Evolutionary conservation across 352 stramenopile genomes (phyloP).

Genomic region (Peronosclerospora sorghi): DNA sequence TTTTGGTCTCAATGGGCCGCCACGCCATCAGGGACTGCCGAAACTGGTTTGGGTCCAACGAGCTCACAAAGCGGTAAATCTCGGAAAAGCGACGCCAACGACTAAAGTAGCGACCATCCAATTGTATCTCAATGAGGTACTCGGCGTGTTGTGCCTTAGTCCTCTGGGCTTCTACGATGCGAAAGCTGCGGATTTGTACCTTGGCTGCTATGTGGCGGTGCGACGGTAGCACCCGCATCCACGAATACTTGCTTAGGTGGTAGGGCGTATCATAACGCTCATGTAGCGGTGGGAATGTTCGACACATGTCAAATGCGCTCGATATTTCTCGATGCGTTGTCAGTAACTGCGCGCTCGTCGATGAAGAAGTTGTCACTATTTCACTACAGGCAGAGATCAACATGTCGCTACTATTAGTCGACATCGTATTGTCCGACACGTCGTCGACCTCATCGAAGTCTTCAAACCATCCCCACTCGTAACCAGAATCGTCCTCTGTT

Average conservation of each 20-base stretch:
- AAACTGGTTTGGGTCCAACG: conserved; percentile 45
- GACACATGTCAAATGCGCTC: conserved; percentile 59
- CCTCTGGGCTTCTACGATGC: conserved; percentile 47
- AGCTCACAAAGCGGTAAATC: conserved; percentile 50
- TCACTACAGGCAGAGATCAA: conserved; percentile 22
- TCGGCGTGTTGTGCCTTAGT: conserved; percentile 57
- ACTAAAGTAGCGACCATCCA: conserved; percentile 64
- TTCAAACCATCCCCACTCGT: conserved; percentile 78
- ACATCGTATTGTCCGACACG: conserved; percentile 11
- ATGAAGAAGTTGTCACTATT: conserved; percentile 20
- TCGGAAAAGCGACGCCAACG: conserved; percentile 68
- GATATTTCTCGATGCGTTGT: conserved; percentile 52
- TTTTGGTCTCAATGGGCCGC: conserved; percentile 40
- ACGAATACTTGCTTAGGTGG: conserved; percentile 44
- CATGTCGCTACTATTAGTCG: conserved; percentile 8
- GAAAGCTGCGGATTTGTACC: conserved; percentile 75
- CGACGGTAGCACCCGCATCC: conserved; percentile 52
- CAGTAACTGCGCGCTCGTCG: conserved; percentile 8
- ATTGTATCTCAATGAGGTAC: conserved; percentile 69
- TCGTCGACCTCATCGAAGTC: conserved; percentile 60
- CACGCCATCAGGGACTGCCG: conserved; percentile 42
- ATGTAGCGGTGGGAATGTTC: conserved; percentile 48
- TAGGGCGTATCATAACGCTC: conserved; percentile 53
- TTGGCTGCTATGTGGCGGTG: conserved; percentile 67
- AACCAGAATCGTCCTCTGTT: conserved; percentile 16